Evolutionary conservation across 768 basidiomycete genomes (phyloP).

Genomic region (Dentipellis fragilis): DNA sequence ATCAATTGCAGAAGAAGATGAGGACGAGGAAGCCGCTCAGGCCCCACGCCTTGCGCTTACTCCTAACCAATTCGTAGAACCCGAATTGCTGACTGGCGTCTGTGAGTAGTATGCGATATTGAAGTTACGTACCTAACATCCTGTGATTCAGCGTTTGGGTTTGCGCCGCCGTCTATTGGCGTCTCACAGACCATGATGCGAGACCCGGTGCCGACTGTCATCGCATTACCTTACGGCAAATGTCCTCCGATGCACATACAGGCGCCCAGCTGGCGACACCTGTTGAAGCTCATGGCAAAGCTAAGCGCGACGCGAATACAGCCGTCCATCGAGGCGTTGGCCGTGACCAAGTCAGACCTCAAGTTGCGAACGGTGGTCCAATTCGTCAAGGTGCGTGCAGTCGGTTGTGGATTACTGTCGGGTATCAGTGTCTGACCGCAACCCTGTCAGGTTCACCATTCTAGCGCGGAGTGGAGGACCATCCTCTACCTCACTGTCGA

Average conservation of each 20-base stretch:
- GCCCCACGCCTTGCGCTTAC: not conserved
- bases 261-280: conserved; percentile 63
- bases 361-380: conserved; percentile 68
- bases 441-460: conserved; percentile 44
- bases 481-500: conserved; percentile 75
- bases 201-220: conserved; percentile 55
- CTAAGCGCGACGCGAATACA: conserved; percentile 62
- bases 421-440: conserved; percentile 1
- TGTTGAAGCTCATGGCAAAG: conserved; percentile 68
- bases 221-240: conserved; percentile 63
- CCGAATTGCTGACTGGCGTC: conserved; percentile 41
- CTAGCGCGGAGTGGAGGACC: conserved; percentile 58
- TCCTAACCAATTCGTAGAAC: conserved; percentile 35
- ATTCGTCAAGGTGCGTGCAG: conserved; percentile 51
- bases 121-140: not conserved
- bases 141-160: conserved; percentile 51
- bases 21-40: not conserved
- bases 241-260: conserved; percentile 63
- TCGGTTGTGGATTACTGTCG: not conserved
- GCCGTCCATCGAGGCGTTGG: conserved; percentile 58
- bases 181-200: conserved; percentile 35
- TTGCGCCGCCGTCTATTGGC: conserved; percentile 46
- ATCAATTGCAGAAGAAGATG: conserved; percentile 3
- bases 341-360: conserved; percentile 42
- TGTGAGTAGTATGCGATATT: not conserved